Evolutionary conservation across 2,329 filamentous ascomycete genomes (phyloP), one percentile per base, ranked within the genome.

Genomic region (Cladosporium velox): DNA sequence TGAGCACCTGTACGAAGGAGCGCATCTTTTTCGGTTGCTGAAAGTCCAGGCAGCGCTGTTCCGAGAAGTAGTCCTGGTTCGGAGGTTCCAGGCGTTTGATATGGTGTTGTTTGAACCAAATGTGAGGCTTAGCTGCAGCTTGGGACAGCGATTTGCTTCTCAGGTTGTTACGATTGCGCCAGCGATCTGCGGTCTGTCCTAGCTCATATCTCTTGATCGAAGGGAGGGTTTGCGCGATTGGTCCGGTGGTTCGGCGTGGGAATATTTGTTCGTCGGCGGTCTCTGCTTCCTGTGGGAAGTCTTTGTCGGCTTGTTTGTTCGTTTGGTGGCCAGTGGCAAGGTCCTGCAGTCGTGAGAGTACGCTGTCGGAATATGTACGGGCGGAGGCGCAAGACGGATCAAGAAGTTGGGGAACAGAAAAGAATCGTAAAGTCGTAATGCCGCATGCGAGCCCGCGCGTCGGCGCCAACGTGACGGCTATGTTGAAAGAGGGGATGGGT

Each of bases 1-100:
- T 90, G 68, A 94, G 78, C 72, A 98, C 80, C 77, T 96, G 89
- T 65, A 93, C 83, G 72, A 83, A 87, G 75, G 85, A 90, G 72
- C 88, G 85, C 93, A 97, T 97, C 4, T 41, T 65, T 2, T 32
- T 32, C 18, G 44, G 10, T 21, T 38, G n/a, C 24, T 41, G 41
- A 4, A 21, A 21, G 47, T 54, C 44, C 3, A 47, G 12, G 3
- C 28, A 21, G 34, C 61, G 61, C 49, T 57, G 11, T 4, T 30
- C 2, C 24, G 24, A 49, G 38, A 32, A 47, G 11, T 32, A 28
- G 21, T 44, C 26, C 18, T 64, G 61, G 18, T 15, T 24, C n/a
- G 61, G 38, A 47, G 61, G 51, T 12, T 18, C 38, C 15, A 64
- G 38, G 32, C 61, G 61, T 12, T 57, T 38, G n/a, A 44, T 32